These are phyloP conservation scores for Quercus dentata DNA, from an alignment of 306 rosid genomes.

Conservation along the genomic window DNA sequence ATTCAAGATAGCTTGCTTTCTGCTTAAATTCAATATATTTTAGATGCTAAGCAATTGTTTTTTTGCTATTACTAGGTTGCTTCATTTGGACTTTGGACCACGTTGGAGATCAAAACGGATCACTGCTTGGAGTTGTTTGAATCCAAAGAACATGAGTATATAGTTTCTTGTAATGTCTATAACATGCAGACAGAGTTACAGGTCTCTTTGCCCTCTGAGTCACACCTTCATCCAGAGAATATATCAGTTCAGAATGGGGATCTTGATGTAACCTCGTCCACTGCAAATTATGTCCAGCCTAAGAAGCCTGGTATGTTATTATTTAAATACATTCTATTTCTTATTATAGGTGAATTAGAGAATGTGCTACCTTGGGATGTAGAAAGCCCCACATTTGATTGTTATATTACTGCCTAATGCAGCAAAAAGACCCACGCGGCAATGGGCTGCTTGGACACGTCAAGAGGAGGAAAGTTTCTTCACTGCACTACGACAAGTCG, in stretches of 20 bases:
- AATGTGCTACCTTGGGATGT: conserved; percentile 13
- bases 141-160: conserved; percentile 16
- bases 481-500: conserved; percentile 91
- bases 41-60: background rate
- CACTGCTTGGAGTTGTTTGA: background rate
- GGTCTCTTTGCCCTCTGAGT: conserved; percentile 35
- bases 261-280: conserved; percentile 40
- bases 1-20: background rate
- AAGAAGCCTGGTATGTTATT: conserved; percentile 59
- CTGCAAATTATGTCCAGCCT: conserved; percentile 30
- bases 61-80: conserved; percentile 3
- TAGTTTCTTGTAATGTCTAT: conserved; percentile 20
- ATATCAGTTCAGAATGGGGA: conserved; percentile 51
- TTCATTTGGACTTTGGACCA: background rate
- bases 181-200: conserved; percentile 53
- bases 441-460: conserved; percentile 99
- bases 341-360: background rate
- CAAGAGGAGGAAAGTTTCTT: conserved; percentile 99
- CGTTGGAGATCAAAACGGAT: background rate
- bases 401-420: conserved; percentile 24
- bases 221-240: conserved; percentile 41
- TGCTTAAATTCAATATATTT: background rate
- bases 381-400: conserved; percentile 4
- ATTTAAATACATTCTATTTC: background rate
- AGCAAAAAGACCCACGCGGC: conserved; percentile 84